Evolutionary conservation across 257 asterid species (phyloP), one percentile per base, ranked within the genome.

Genomic region (Forsythia viridissima): DNA sequence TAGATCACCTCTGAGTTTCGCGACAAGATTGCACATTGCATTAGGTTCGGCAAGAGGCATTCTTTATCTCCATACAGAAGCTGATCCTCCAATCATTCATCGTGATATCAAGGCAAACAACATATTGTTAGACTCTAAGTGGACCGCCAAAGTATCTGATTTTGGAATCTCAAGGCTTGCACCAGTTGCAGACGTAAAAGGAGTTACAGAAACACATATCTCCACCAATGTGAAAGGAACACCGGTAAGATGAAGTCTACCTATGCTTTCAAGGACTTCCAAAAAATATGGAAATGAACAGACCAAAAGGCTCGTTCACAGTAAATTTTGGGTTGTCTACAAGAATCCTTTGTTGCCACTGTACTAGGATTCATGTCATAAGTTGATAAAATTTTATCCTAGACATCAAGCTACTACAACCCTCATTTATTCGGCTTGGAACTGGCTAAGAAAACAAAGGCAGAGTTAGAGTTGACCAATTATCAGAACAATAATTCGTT

Each of bases 151-250:
- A 91, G 98, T 94, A 39, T 89, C 97, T 70, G 98, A 94, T 80
- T 94, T 94, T 80, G 98, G 98, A 80, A 90, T 94, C 79, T 94
- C 98, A 75, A 88, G 95, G 83, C 97, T 94, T 74, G 98, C 96
- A 10, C 97, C 97, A n/a, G 85, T 86, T 5, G 76, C 85, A 30
- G 93, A 86, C 81, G 88, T 78, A 41, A 84, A 86, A 70, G 97
- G 97, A 74, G 80, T 37, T 72, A 66, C 87, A 44, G 75, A 88
- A 34, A 78, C 88, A 70, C 93, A 92, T 73, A 80, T 94, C 16
- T 94, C 97, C 70, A 94, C 98, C 63, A 85, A 84, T 30, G 98
- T 93, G 46, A 92, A 91, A 89, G 98, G 98, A 81, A 93, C 98
- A 71, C 97, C 98, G 3, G 98, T 93, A 88, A 87, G 91, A 84